Percentiles rank a stretch among this genome's conserved stretches.
Evolutionary conservation across 1,284 basidiomycete genomes (phyloP).

Genomic region (Puccinia polysora): DNA sequence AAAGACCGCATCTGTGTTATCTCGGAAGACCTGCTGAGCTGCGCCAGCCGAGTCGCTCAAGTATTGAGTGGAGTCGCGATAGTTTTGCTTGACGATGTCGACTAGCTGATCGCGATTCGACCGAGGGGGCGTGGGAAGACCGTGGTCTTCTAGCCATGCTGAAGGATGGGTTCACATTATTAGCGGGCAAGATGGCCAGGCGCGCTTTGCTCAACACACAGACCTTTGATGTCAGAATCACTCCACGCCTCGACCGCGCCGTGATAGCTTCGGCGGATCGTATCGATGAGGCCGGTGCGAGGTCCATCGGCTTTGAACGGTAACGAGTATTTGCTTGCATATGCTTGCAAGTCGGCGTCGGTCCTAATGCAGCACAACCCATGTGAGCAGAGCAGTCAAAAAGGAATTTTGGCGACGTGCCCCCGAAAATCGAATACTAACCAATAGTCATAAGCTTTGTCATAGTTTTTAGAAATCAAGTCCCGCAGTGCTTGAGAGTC

Average conservation of each 20-base stretch:
- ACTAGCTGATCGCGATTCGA: constrained; percentile 47
- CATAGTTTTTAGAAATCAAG: constrained; percentile 49
- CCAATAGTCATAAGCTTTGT: constrained; percentile 46
- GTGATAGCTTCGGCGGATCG: constrained; percentile 47
- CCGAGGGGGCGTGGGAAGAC: constrained; percentile 13
- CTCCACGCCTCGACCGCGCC: constrained; percentile 46
- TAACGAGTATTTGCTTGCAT: constrained; percentile 44
- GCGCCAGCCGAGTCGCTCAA: constrained; percentile 61
- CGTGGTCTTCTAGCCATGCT: constrained; percentile 44
- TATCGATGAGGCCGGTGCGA: constrained; percentile 44
- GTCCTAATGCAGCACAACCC: constrained; percentile 44
- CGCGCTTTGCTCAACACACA: constrained; percentile 32
- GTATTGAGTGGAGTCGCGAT: constrained; percentile 61
- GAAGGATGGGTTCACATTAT: neutral
- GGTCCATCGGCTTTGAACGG: constrained; percentile 45
- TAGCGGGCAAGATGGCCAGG: neutral
- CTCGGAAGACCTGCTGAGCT: constrained; percentile 66
- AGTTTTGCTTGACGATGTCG: constrained; percentile 62
- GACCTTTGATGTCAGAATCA: constrained; percentile 45
- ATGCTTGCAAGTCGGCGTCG: constrained; percentile 46
- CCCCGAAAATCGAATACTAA: constrained; percentile 1
- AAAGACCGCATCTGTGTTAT: constrained; percentile 55
- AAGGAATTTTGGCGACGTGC: neutral
- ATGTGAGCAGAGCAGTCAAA: too few species aligned
- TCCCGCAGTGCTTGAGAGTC: constrained; percentile 49